Evolutionary conservation across 2,329 filamentous ascomycete species (phyloP).

Genomic region (Bimuria novae-zelandiae): DNA sequence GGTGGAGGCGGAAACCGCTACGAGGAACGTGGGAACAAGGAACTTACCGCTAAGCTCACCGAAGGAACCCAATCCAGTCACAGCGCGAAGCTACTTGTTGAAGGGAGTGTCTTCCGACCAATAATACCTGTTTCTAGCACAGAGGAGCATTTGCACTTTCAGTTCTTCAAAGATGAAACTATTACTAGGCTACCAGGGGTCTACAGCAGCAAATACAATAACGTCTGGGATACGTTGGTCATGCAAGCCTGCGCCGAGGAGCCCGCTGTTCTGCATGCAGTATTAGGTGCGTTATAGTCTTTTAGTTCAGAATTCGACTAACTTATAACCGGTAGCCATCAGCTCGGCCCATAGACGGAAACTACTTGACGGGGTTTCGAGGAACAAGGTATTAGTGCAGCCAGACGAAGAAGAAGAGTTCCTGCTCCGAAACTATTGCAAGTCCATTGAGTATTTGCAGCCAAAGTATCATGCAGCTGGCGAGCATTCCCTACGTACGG

Average conservation of each 20-base stretch:
- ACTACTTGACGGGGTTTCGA: constrained; percentile 9
- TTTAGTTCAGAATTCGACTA: neutral
- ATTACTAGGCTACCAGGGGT: constrained; percentile 38
- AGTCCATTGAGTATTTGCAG: constrained; percentile 46
- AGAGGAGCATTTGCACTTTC: constrained; percentile 45
- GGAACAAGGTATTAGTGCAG: constrained; percentile 5
- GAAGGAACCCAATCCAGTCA: neutral
- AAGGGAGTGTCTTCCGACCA: neutral
- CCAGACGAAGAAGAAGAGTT: constrained; percentile 35
- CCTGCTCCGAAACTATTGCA: constrained; percentile 47
- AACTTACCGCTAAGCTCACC: neutral
- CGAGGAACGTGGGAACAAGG: constrained; percentile 3
- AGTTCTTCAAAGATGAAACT: constrained; percentile 51
- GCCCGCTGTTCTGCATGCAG: constrained; percentile 50
- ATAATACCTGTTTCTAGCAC: constrained; percentile 12
- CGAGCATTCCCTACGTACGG: constrained; percentile 36
- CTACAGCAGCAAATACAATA: constrained; percentile 18
- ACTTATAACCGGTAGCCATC: constrained; percentile 32
- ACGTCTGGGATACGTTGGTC: constrained; percentile 49
- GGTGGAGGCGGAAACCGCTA: constrained; percentile 40
- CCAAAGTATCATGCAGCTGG: constrained; percentile 19
- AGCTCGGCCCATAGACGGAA: constrained; percentile 40
- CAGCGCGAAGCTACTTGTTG: neutral
- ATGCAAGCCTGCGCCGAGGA: constrained; percentile 47
- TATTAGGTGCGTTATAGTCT: constrained; percentile 24